These are phyloP conservation scores for Leccinum pachyderme DNA, from an alignment of 1,284 basidiomycete genomes.

Conservation along the genomic window DNA sequence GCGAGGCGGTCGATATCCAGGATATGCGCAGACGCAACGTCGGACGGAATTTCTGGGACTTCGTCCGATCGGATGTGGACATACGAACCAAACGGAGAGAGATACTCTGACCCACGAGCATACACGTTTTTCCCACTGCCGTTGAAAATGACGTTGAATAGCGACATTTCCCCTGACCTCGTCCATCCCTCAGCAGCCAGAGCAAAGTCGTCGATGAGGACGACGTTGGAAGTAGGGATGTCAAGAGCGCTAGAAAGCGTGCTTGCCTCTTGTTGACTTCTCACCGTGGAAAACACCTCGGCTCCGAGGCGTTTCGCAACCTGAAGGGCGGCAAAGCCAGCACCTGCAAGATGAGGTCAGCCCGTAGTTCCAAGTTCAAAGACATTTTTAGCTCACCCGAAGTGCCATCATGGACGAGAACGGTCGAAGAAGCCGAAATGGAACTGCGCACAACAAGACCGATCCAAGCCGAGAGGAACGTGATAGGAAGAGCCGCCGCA, in stretches of 20 bases:
- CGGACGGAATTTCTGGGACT: conserved; percentile 17
- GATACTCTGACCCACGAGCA: conserved; percentile 16
- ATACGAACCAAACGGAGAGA: conserved; percentile 28
- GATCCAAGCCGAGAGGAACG: conserved; percentile 29
- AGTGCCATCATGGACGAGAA: conserved; percentile 30
- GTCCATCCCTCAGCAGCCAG: conserved; percentile 13
- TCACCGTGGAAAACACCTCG: conserved; percentile 21
- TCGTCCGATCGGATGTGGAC: conserved; percentile 23
- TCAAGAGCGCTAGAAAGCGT: conserved; percentile 12
- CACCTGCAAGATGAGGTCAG: conserved; percentile 16
- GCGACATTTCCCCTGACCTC: conserved; percentile 10
- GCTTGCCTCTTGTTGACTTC: conserved; percentile 9
- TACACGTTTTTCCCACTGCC: conserved; percentile 19
- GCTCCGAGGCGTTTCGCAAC: conserved; percentile 20
- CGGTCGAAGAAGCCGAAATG: conserved; percentile 20
- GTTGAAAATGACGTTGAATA: conserved; percentile 29
- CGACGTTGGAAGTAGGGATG: conserved; percentile 11
- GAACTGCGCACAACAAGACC: conserved; percentile 22
- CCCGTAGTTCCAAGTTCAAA: neutral
- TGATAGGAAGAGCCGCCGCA: conserved; percentile 20
- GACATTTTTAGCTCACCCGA: conserved; percentile 15
- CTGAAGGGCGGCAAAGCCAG: conserved; percentile 22
- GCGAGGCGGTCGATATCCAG: conserved; percentile 20
- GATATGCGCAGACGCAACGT: conserved; percentile 12
- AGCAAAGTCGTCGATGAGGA: conserved; percentile 13